These are phyloP conservation scores for Geranomyces variabilis DNA, from an alignment of 192 early-diverging fungal species.

Conservation along the genomic window DNA sequence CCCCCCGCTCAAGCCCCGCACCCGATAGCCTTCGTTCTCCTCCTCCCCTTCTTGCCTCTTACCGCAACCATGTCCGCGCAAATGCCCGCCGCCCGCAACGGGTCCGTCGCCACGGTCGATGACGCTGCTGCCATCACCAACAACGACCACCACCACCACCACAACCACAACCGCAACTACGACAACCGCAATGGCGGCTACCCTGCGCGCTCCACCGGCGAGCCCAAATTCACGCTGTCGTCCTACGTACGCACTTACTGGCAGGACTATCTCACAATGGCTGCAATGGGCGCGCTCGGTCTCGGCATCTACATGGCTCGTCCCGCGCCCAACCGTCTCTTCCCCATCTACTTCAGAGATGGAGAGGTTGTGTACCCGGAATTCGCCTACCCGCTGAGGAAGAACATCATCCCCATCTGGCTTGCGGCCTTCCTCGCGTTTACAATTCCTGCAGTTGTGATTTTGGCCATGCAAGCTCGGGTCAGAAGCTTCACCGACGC, in stretches of 20 bases:
- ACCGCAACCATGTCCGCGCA: no score
- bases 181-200: no score
- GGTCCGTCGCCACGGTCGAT: no score
- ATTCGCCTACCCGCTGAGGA: slow-evolving; percentile 23
- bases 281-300: slow-evolving; percentile 25
- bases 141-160: no score
- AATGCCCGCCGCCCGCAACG: no score
- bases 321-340: slow-evolving; percentile 26
- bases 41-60: no score
- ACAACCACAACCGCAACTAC: no score
- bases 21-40: no score
- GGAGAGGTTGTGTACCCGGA: slow-evolving; percentile 31
- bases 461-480: slow-evolving; percentile 11
- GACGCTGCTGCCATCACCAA: no score
- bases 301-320: slow-evolving; percentile 25
- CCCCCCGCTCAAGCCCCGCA: no score
- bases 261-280: slow-evolving; percentile 13
- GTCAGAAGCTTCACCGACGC: slow-evolving; percentile 16
- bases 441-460: not conserved
- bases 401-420: slow-evolving; percentile 33
- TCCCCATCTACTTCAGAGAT: slow-evolving; percentile 28
- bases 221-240: not conserved
- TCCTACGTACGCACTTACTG: not conserved
- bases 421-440: slow-evolving; percentile 24
- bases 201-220: slow-evolving; percentile 3